phyloP scores from a whole-genome alignment of 2,329 filamentous ascomycete species.

The Colletotrichum horii region DNA sequence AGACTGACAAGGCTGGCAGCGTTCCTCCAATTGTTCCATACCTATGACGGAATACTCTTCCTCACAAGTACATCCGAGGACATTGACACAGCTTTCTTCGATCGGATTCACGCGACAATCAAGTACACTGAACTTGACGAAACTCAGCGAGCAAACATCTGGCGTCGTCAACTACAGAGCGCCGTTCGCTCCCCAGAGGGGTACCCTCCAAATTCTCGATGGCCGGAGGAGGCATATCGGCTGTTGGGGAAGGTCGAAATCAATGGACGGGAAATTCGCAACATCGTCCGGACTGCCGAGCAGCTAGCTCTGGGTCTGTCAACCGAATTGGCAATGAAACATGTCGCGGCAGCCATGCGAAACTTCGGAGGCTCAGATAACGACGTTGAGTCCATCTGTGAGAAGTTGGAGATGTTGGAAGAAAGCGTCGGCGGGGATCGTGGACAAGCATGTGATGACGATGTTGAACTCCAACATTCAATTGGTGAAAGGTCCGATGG shows the following conservation, averaged over 20 bases:
- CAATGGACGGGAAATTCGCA: not conserved
- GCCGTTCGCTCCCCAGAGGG: fast-evolving
- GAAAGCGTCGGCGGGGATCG: too few species aligned
- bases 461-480: not conserved
- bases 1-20: not conserved
- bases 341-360: not conserved
- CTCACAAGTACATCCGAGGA: not conserved
- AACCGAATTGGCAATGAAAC: not conserved
- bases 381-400: fast-evolving
- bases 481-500: fast-evolving
- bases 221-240: not conserved
- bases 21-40: fast-evolving
- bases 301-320: not conserved
- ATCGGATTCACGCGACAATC: not conserved
- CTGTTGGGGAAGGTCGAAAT: not conserved
- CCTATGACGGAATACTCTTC: not conserved
- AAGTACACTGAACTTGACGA: not conserved
- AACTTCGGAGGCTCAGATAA: not conserved
- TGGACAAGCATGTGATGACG: fast-evolving
- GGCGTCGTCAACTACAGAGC: not conserved
- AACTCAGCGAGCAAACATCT: not conserved
- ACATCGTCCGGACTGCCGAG: not conserved
- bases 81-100: not conserved
- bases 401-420: not conserved
- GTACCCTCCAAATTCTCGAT: fast-evolving